phyloP scores from a whole-genome alignment of 2,329 filamentous ascomycete genomes.

The Sporothrix inflata region DNA sequence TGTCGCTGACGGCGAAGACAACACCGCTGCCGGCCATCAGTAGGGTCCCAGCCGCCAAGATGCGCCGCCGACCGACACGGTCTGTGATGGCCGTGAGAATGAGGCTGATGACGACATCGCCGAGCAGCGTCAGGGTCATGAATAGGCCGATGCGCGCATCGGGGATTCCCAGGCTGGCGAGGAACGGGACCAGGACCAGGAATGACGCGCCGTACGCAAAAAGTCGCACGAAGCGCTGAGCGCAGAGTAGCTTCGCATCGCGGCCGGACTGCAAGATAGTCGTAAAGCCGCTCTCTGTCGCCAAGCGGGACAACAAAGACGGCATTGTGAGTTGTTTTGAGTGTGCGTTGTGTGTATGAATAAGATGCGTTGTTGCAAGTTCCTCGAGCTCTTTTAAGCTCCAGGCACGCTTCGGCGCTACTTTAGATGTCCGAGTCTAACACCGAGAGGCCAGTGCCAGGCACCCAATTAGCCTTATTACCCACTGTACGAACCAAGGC shows the following conservation, averaged over 20 bases:
- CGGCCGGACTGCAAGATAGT: slow-evolving; percentile 47
- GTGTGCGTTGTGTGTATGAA: not conserved
- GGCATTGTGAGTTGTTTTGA: not conserved
- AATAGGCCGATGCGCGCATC: slow-evolving; percentile 62
- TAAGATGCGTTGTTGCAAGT: not conserved
- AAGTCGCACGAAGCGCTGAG: slow-evolving; percentile 63
- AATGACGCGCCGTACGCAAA: slow-evolving; percentile 65
- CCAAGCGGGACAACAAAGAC: slow-evolving; percentile 13
- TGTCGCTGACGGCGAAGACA: slow-evolving; percentile 55
- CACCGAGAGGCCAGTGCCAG: not conserved
- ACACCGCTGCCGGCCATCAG: slow-evolving; percentile 61
- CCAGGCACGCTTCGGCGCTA: not conserved
- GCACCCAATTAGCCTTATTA: not conserved
- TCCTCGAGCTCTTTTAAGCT: not conserved
- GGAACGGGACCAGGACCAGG: slow-evolving; percentile 60
- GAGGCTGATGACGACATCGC: slow-evolving; percentile 63
- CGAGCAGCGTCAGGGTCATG: slow-evolving; percentile 66
- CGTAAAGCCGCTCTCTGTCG: slow-evolving; percentile 49
- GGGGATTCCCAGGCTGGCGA: slow-evolving; percentile 54
- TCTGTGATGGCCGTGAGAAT: slow-evolving; percentile 63
- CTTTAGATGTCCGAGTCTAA: slow-evolving; percentile 13
- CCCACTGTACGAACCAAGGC: too few relatives aligned
- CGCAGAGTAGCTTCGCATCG: slow-evolving; percentile 61
- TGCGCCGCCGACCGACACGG: slow-evolving; percentile 52
- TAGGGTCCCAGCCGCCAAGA: slow-evolving; percentile 57